These are phyloP conservation scores for Bretziella fagacearum DNA, from an alignment of 2,329 filamentous ascomycete genomes.

Conservation along the genomic window DNA sequence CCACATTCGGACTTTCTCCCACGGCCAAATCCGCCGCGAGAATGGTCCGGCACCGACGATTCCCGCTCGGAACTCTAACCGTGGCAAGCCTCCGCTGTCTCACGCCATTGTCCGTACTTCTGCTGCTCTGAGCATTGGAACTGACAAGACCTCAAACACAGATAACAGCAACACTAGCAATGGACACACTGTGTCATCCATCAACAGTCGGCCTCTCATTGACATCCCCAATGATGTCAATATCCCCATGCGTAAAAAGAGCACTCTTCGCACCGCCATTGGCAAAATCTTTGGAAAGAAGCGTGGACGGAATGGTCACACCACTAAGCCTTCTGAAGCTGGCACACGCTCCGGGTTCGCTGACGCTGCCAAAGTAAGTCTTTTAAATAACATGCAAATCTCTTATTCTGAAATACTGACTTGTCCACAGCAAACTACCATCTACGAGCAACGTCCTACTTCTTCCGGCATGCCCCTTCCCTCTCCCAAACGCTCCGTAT, in stretches of 20 bases:
- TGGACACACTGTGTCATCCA: background rate
- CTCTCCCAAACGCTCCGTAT: conserved; percentile 34
- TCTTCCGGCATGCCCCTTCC: background rate
- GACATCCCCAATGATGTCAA: conserved; percentile 19
- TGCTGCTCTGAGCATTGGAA: conserved; percentile 10
- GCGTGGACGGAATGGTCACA: conserved; percentile 25
- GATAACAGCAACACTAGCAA: background rate
- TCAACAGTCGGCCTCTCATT: conserved; percentile 13
- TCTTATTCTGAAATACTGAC: background rate
- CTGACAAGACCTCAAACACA: conserved; percentile 7
- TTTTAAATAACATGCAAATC: too few relatives aligned
- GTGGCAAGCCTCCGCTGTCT: conserved; percentile 6
- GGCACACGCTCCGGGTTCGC: background rate
- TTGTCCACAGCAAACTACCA: background rate
- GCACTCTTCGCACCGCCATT: conserved; percentile 37
- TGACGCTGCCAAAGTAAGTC: conserved; percentile 5
- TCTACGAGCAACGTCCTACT: background rate
- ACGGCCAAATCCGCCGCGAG: conserved; percentile 1
- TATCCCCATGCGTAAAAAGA: conserved; percentile 37
- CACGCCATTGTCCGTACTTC: conserved; percentile 10
- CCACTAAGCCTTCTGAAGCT: conserved; percentile 14
- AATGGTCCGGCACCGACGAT: background rate
- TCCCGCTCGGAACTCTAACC: background rate
- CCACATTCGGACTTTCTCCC: conserved; percentile 12
- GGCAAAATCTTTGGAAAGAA: conserved; percentile 42